Conservation (phyloP, 495 filamentous ascomycete species). For the Penicillium robsamsonii region DNA sequence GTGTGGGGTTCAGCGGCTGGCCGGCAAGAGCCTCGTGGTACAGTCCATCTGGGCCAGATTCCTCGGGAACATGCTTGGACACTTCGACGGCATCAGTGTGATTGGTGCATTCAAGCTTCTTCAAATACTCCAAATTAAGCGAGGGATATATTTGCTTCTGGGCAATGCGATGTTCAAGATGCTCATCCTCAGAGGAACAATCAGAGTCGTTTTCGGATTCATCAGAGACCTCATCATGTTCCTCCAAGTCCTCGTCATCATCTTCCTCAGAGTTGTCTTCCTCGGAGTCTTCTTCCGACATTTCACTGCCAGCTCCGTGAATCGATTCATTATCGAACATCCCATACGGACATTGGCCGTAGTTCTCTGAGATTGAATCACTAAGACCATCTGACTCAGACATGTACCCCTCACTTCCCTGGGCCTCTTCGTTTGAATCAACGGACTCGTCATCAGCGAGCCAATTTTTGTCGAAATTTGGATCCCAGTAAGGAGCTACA, state of each 20-base stretch:
- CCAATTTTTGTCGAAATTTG: slow-evolving; percentile 1
- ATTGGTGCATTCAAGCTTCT: not conserved
- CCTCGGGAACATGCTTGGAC: not conserved
- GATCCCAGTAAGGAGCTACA: slow-evolving; percentile 12
- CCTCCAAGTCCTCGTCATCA: not conserved
- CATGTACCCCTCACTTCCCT: not conserved
- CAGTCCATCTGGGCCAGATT: not conserved
- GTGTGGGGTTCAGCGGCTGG: not conserved
- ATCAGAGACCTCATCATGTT: not conserved
- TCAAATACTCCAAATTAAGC: not conserved
- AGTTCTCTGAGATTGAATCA: not conserved
- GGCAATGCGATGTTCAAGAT: not conserved
- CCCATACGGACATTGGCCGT: not conserved
- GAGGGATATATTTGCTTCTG: not conserved
- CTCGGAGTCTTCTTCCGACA: not conserved
- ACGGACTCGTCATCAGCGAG: slow-evolving; percentile 11
- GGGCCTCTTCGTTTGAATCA: slow-evolving; percentile 10
- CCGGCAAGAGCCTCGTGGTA: not conserved
- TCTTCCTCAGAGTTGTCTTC: slow-evolving; percentile 8
- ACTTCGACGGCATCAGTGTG: slow-evolving; percentile 4
- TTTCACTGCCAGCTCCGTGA: not conserved
- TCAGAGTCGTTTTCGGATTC: slow-evolving; percentile 10
- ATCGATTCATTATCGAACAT: not conserved
- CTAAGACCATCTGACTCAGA: not conserved
- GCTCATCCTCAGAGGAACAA: slow-evolving; percentile 8